Evolutionary conservation across 116 monocot species (phyloP), one percentile per base, ranked within the genome.

Genomic region (Thalassia testudinum): DNA sequence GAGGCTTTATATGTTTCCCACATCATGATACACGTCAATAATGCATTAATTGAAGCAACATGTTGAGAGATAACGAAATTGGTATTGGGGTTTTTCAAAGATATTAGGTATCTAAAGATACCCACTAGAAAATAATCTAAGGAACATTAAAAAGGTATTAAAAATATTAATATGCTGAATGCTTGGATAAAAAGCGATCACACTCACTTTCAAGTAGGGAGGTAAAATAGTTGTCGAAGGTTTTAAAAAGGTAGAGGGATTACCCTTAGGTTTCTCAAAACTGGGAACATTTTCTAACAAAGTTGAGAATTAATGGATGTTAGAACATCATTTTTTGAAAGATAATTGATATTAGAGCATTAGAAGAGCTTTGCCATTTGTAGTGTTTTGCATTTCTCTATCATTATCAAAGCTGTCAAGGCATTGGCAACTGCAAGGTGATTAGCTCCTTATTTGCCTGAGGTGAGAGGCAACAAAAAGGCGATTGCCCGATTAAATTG

Each of bases 261-360:
- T 70, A 42, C 91, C 76, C 62, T 91, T 91, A 10, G 91, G 91
- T 72, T 91, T 91, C 71, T 91, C 91, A 74, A 85, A 91, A n/a
- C 78, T 81, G 20, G 81, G 75, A 12, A 91, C 76, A 81, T 81
- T 81, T n/a, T 73, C 69, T 85, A 85, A 56, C 44, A 53, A 52
- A 51, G 15, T 56, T 26, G 27, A 24, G 54, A 49, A 49, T 1
- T 20, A 45, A n/a, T n/a, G n/a, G n/a, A n/a, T n/a, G n/a, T n/a
- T n/a, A n/a, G n/a, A n/a, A n/a, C n/a, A n/a, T n/a, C n/a, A n/a
- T n/a, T n/a, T n/a, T n/a, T n/a, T n/a, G n/a, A n/a, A n/a, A n/a
- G n/a, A n/a, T n/a, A n/a, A n/a, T n/a, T n/a, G n/a, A n/a, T n/a
- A n/a, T n/a, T n/a, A n/a, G n/a, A n/a, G n/a, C n/a, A n/a, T n/a